These are phyloP conservation scores for Annulohypoxylon truncatum DNA, from an alignment of 2,329 filamentous ascomycete genomes.

Conservation along the genomic window DNA sequence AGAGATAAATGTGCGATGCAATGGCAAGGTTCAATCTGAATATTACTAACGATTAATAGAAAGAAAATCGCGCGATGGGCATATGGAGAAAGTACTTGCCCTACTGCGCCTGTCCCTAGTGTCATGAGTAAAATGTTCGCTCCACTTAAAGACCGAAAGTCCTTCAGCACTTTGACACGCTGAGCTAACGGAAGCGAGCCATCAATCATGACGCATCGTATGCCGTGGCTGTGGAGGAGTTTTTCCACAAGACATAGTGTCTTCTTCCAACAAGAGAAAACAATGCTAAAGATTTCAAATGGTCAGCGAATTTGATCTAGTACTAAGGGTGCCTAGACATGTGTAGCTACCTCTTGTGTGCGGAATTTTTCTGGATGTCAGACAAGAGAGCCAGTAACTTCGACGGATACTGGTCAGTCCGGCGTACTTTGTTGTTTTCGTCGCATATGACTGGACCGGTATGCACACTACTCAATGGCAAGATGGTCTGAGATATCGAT, in stretches of 20 bases:
- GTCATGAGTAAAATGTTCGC: constrained; percentile 49
- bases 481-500: not conserved
- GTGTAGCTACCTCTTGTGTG: constrained; percentile 42
- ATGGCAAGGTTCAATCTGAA: constrained; percentile 17
- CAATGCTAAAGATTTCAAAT: constrained; percentile 42
- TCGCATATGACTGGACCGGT: not conserved
- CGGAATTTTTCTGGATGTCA: not conserved
- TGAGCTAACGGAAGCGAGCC: constrained; percentile 36
- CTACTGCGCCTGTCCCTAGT: constrained; percentile 49
- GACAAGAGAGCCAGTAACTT: not conserved
- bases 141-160: constrained; percentile 33
- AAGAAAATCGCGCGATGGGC: not conserved
- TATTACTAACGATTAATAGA: constrained; percentile 42
- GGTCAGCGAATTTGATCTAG: not conserved
- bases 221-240: constrained; percentile 39
- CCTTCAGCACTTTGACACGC: not conserved
- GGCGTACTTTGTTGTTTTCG: not conserved
- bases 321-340: constrained; percentile 7
- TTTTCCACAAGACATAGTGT: constrained; percentile 48
- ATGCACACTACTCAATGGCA: not conserved
- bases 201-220: constrained; percentile 48
- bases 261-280: constrained; percentile 53
- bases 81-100: constrained; percentile 41
- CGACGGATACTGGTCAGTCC: not conserved
- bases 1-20: constrained; percentile 47